A percentile compares a stretch with the other conserved stretches of the same genome.
Conservation (phyloP, 805 yeast genomes). For the Saccharomycopsis capsularis region DNA sequence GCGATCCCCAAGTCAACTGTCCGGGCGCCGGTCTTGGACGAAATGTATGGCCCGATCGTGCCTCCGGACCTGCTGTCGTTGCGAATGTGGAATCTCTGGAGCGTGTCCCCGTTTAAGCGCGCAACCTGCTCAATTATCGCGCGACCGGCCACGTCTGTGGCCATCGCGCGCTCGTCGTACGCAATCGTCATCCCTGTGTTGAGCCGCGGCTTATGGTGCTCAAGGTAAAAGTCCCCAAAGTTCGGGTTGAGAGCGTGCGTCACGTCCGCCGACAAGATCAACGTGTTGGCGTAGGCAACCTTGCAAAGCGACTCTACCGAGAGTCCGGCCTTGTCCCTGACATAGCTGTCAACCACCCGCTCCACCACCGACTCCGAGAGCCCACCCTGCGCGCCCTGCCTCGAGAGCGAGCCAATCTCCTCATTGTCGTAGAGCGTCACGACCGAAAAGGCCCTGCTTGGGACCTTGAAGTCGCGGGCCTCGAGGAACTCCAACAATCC, state of each 20-base stretch:
- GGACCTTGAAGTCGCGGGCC: slow-evolving; percentile 27
- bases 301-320: slow-evolving; percentile 28
- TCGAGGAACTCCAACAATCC: slow-evolving; percentile 47
- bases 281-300: slow-evolving; percentile 61
- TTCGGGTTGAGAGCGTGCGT: slow-evolving; percentile 79
- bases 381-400: slow-evolving; percentile 81
- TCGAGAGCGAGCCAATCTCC: slow-evolving; percentile 73
- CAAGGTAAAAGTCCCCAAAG: slow-evolving; percentile 59
- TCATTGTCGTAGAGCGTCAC: slow-evolving; percentile 73
- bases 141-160: slow-evolving; percentile 69
- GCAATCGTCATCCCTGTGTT: slow-evolving; percentile 68
- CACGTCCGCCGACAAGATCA: slow-evolving; percentile 79
- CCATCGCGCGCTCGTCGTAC: slow-evolving; percentile 76
- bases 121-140: slow-evolving; percentile 70
- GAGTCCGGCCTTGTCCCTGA: slow-evolving; percentile 24
- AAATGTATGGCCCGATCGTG: slow-evolving; percentile 72
- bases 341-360: slow-evolving; percentile 39
- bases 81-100: slow-evolving; percentile 82
- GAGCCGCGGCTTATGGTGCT: slow-evolving; percentile 72
- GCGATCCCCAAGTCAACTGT: slow-evolving; percentile 79
- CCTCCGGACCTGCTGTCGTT: slow-evolving; percentile 85
- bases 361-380: slow-evolving; percentile 57
- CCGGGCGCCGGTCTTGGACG: slow-evolving; percentile 61
- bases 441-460: slow-evolving; percentile 39
- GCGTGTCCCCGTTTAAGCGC: slow-evolving; percentile 48